These are phyloP conservation scores for Xylaria sp. DNA, from an alignment of 2,329 filamentous ascomycete genomes.

Conservation along the genomic window DNA sequence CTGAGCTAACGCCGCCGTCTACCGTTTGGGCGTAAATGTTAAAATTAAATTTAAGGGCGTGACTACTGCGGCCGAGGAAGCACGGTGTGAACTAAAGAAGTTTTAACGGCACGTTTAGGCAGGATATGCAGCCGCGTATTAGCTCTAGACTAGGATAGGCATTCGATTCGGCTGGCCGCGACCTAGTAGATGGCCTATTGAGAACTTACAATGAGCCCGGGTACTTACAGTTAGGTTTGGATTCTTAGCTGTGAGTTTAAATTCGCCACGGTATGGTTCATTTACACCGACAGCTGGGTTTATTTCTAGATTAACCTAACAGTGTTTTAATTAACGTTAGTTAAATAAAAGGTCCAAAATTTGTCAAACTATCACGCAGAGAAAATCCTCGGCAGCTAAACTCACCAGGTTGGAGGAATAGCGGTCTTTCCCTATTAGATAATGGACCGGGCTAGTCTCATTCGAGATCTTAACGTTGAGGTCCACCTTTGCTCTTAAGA, in stretches of 20 bases:
- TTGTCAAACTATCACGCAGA: neutral
- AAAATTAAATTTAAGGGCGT: conserved; percentile 23
- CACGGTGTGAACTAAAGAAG: conserved; percentile 22
- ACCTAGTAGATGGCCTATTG: neutral
- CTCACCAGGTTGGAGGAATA: conserved; percentile 19
- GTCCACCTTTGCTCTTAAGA: conserved; percentile 14
- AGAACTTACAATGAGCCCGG: neutral
- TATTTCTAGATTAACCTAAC: conserved; percentile 19
- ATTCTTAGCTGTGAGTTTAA: conserved; percentile 15
- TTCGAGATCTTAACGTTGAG: conserved; percentile 20
- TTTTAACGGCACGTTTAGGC: neutral
- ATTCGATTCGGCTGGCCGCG: neutral
- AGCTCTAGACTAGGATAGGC: neutral
- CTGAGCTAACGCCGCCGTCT: conserved; percentile 23
- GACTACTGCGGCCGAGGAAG: conserved; percentile 15
- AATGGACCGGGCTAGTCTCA: conserved; percentile 20
- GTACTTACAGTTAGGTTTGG: conserved; percentile 22
- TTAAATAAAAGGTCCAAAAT: neutral
- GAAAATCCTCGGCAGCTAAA: neutral
- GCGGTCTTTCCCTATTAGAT: conserved; percentile 21
- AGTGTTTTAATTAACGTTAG: neutral
- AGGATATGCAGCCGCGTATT: neutral
- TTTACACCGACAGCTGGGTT: conserved; percentile 22
- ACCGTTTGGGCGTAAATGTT: conserved; percentile 14
- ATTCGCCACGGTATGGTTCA: conserved; percentile 17